phyloP scores from a whole-genome alignment of 2,329 filamentous ascomycete species.

The Colletotrichum kahawae region DNA sequence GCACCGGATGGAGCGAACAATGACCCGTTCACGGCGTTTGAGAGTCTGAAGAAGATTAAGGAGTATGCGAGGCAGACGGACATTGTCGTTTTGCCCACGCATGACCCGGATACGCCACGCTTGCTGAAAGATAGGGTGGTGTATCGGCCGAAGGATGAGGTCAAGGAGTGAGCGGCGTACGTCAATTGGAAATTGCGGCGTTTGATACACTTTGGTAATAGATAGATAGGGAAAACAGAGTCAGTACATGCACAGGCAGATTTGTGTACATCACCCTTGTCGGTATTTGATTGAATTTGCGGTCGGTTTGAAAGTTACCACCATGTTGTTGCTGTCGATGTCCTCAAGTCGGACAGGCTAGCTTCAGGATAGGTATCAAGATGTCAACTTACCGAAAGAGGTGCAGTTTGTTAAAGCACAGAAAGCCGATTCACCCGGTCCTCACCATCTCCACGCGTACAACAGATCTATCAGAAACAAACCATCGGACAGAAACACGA shows the following conservation, averaged over 20 bases:
- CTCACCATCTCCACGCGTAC: background rate
- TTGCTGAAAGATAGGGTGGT: slow-evolving; percentile 1
- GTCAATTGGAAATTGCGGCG: background rate
- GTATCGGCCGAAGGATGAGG: slow-evolving; percentile 1
- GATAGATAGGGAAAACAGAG: background rate
- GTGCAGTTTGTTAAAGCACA: background rate
- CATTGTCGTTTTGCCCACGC: slow-evolving; percentile 30
- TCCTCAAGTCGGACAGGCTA: background rate
- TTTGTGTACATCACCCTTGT: background rate
- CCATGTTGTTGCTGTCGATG: background rate
- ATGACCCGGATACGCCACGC: slow-evolving; percentile 24
- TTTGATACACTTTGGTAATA: background rate
- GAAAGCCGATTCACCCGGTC: background rate
- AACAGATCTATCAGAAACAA: background rate
- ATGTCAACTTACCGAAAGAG: background rate
- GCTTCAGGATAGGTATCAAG: background rate
- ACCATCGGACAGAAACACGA: background rate
- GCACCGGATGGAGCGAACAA: slow-evolving; percentile 35
- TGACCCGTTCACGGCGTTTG: slow-evolving; percentile 31
- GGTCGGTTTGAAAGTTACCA: background rate
- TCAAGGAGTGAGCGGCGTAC: background rate
- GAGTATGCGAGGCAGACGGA: slow-evolving; percentile 29
- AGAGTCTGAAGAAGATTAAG: slow-evolving; percentile 35
- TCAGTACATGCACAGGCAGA: background rate
- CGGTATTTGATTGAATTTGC: background rate